phyloP scores from a whole-genome alignment of 768 basidiomycete genomes.

The Leucosporidium scottii region DNA sequence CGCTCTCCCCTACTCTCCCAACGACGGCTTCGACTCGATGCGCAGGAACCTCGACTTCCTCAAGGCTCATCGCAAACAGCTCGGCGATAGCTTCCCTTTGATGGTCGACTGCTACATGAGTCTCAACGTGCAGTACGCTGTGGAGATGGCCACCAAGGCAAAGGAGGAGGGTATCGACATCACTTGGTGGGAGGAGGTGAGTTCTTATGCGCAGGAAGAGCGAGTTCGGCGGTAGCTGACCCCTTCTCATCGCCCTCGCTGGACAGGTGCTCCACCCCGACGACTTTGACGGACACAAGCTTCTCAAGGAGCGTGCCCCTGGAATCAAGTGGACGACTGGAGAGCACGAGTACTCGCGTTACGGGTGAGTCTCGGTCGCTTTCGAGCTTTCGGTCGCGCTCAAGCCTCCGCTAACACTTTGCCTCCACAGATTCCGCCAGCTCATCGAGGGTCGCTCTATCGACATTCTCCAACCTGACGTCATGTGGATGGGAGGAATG shows the following conservation, averaged over 20 bases:
- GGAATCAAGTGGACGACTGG: conserved; percentile 45
- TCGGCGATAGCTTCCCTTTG: conserved; percentile 43
- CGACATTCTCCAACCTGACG: conserved; percentile 46
- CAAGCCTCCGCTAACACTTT: not conserved
- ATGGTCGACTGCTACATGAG: conserved; percentile 42
- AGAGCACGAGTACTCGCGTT: conserved; percentile 45
- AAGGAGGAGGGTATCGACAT: conserved; percentile 44
- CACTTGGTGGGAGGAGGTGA: conserved; percentile 45
- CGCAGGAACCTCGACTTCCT: conserved; percentile 30
- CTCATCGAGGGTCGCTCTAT: conserved; percentile 44
- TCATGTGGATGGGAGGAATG: conserved; percentile 41
- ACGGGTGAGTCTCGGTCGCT: conserved; percentile 1
- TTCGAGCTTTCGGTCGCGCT: no score
- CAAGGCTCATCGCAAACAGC: conserved; percentile 39
- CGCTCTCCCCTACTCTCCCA: conserved; percentile 42
- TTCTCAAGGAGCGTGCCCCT: conserved; percentile 42
- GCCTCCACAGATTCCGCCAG: conserved; percentile 42
- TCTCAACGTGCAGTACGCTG: conserved; percentile 40
- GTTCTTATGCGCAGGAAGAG: not conserved
- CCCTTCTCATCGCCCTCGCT: no score
- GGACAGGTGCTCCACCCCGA: conserved; percentile 41
- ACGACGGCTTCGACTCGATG: conserved; percentile 25
- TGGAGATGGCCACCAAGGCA: conserved; percentile 39
- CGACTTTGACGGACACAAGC: conserved; percentile 42
- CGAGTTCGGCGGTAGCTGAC: not conserved